These are phyloP conservation scores for Myotisia sp. DNA, from an alignment of 2,329 filamentous ascomycete species.

Conservation along the genomic window DNA sequence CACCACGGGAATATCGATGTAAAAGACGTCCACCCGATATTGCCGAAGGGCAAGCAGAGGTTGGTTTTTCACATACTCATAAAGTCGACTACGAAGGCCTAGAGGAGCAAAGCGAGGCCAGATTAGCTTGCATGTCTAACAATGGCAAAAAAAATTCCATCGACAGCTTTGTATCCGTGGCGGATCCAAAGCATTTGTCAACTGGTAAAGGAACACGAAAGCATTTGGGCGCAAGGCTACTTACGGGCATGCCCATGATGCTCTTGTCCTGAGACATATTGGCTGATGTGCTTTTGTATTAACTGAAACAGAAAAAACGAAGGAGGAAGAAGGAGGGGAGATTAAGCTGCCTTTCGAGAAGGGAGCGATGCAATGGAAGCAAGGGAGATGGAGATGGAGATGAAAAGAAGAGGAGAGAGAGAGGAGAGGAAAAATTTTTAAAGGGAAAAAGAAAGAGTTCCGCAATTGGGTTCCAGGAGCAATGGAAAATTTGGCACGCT, in stretches of 20 bases:
- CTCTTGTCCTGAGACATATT: conserved; percentile 41
- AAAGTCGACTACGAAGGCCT: conserved; percentile 97
- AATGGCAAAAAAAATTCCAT: conserved; percentile 9
- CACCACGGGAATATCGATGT: neutral
- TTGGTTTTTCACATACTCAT: conserved; percentile 64
- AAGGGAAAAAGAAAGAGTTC: conserved; percentile 17
- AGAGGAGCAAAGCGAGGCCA: conserved; percentile 17
- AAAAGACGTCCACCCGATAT: neutral
- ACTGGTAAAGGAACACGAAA: no score
- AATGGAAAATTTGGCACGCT: conserved; percentile 10
- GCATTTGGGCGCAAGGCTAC: conserved; percentile 14
- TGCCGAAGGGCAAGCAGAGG: neutral
- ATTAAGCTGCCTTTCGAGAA: conserved; percentile 21
- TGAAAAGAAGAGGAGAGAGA: conserved; percentile 20
- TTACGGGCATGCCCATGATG: conserved; percentile 40
- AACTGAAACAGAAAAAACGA: conserved; percentile 21
- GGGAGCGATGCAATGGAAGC: conserved; percentile 19
- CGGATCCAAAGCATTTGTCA: no score
- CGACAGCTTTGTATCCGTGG: conserved; percentile 3
- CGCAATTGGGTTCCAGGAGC: conserved; percentile 10
- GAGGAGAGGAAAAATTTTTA: conserved; percentile 21
- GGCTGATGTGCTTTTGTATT: conserved; percentile 24
- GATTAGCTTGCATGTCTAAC: conserved; percentile 17
- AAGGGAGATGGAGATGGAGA: conserved; percentile 21
- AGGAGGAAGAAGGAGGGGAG: conserved; percentile 24